phyloP scores from a whole-genome alignment of 352 stramenopile genomes.

The Phytopythium helicoides region DNA sequence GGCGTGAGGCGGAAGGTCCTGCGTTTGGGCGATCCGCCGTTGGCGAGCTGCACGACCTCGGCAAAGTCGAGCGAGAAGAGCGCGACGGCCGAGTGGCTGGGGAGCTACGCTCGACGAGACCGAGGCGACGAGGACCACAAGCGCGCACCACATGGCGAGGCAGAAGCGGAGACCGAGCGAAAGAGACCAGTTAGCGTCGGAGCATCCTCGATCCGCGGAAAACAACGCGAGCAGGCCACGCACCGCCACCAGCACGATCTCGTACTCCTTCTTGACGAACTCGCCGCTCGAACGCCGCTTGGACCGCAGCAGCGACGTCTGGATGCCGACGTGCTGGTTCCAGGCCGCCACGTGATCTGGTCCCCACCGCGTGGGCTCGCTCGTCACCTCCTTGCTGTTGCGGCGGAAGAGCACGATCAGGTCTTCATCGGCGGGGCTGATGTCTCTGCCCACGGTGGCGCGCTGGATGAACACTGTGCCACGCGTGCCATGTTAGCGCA shows the following conservation, averaged over 20 bases:
- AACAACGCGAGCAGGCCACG: constrained; percentile 8
- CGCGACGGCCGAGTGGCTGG: constrained; percentile 74
- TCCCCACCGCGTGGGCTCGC: constrained; percentile 62
- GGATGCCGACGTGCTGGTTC: constrained; percentile 77
- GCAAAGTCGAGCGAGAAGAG: constrained; percentile 78
- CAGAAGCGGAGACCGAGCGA: background rate
- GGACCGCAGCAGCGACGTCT: constrained; percentile 68
- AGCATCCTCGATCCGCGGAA: background rate
- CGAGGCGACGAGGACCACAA: too few species aligned
- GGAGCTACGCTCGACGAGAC: constrained; percentile 54
- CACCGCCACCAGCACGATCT: constrained; percentile 76
- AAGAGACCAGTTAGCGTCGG: background rate
- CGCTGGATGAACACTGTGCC: constrained; percentile 54
- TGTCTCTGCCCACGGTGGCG: constrained; percentile 71
- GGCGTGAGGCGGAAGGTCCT: constrained; percentile 63
- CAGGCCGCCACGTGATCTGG: constrained; percentile 67
- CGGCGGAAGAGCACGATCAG: constrained; percentile 81
- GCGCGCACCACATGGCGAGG: background rate
- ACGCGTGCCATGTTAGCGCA: background rate
- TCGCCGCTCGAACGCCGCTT: constrained; percentile 33
- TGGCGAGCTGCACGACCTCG: constrained; percentile 55
- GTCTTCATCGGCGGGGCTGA: constrained; percentile 66
- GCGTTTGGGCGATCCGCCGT: constrained; percentile 26
- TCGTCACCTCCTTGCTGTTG: constrained; percentile 80
- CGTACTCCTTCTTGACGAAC: constrained; percentile 80